phyloP scores from a whole-genome alignment of 306 rosid genomes.

The Trifolium repens region DNA sequence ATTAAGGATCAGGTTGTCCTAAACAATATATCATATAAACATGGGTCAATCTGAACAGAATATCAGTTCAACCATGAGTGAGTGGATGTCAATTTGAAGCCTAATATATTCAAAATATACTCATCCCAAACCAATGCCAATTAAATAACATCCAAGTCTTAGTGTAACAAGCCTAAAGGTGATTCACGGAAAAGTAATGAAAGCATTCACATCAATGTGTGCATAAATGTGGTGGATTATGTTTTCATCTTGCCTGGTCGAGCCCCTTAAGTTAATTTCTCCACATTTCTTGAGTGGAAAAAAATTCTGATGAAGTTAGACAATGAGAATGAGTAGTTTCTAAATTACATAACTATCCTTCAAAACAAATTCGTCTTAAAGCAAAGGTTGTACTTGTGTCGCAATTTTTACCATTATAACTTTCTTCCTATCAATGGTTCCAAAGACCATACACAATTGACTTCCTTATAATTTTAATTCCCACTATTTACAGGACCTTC shows the following conservation, averaged over 20 bases:
- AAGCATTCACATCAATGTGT: not conserved
- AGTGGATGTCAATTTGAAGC: not conserved
- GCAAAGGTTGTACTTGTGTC: not conserved
- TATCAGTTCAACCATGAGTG: not conserved
- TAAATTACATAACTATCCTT: constrained; percentile 19
- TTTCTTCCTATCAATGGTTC: constrained; percentile 5
- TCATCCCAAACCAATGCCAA: not conserved
- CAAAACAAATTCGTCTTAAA: not conserved
- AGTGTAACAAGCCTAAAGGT: not conserved
- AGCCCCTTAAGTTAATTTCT: not conserved
- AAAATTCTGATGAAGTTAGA: not conserved
- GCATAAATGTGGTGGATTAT: not conserved
- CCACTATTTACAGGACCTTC: constrained; percentile 2
- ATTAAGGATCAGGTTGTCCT: constrained; percentile 12
- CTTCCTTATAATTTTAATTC: not conserved
- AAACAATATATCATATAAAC: constrained; percentile 6
- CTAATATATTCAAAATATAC: not conserved
- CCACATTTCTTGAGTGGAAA: not conserved
- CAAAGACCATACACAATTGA: not conserved
- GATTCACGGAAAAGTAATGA: not conserved
- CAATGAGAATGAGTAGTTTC: not conserved
- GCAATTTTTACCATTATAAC: not conserved
- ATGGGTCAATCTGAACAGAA: not conserved
- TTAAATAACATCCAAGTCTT: not conserved
- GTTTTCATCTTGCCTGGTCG: not conserved